These are phyloP conservation scores for Amanita polypyramis DNA, from an alignment of 768 basidiomycete genomes.

Conservation along the genomic window DNA sequence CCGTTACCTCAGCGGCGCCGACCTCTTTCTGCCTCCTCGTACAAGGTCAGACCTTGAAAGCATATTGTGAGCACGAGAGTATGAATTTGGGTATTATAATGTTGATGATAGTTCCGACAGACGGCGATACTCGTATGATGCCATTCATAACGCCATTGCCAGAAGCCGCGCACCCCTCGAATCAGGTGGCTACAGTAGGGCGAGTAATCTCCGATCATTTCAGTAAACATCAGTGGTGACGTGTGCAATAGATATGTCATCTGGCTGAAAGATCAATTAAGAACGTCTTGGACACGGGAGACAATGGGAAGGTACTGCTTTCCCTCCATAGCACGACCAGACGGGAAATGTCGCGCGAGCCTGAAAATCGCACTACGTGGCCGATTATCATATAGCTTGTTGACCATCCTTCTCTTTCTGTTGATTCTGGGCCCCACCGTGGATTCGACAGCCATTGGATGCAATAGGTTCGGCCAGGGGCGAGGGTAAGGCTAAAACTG, in stretches of 20 bases:
- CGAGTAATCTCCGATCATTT: slow-evolving; percentile 15
- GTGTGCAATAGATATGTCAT: slow-evolving; percentile 45
- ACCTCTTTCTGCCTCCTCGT: slow-evolving; percentile 62
- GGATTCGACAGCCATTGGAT: not conserved
- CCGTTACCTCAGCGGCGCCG: slow-evolving; percentile 60
- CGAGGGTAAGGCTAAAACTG: not conserved
- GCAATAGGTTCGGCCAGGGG: not conserved
- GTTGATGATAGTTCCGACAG: slow-evolving; percentile 22
- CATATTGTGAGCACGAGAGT: slow-evolving; percentile 42
- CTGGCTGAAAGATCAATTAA: slow-evolving; percentile 63
- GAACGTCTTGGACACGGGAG: slow-evolving; percentile 55
- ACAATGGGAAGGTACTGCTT: slow-evolving; percentile 58
- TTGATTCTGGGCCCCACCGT: not conserved
- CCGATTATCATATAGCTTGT: slow-evolving; percentile 31
- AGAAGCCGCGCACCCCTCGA: slow-evolving; percentile 54
- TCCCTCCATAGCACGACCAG: slow-evolving; percentile 38
- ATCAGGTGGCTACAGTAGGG: slow-evolving; percentile 40
- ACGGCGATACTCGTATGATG: slow-evolving; percentile 66
- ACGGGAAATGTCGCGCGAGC: slow-evolving; percentile 20
- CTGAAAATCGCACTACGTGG: slow-evolving; percentile 22
- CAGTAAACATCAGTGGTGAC: not conserved
- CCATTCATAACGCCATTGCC: slow-evolving; percentile 73
- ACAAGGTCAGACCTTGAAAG: slow-evolving; percentile 58
- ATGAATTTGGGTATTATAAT: not conserved
- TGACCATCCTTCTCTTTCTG: not conserved